Percentiles rank a stretch among this genome's conserved stretches.
Evolutionary conservation across 768 basidiomycete species (phyloP).

Genomic region (Lactarius evosmus): DNA sequence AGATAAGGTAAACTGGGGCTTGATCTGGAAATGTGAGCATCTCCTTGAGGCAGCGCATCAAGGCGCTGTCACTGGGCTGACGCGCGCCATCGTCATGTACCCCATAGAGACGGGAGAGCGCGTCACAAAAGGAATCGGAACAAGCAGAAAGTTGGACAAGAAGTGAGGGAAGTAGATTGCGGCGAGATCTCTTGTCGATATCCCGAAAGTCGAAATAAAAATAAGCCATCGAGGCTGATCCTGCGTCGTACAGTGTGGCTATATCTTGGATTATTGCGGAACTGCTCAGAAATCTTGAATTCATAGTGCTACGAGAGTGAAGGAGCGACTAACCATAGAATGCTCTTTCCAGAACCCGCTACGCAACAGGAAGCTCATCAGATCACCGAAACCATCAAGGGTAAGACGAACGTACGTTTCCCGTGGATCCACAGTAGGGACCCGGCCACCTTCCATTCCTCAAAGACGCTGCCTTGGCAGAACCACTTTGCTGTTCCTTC

Average conservation of each 20-base stretch:
- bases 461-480: no score
- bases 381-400: background rate
- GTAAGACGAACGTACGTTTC: background rate
- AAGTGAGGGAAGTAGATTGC: background rate
- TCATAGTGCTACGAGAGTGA: background rate
- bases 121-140: background rate
- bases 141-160: background rate
- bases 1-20: background rate
- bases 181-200: background rate
- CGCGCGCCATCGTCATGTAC: background rate
- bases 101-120: background rate
- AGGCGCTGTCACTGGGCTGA: background rate
- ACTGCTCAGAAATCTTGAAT: background rate
- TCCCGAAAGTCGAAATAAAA: background rate
- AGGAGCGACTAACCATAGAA: background rate
- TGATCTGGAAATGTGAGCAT: background rate
- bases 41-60: background rate
- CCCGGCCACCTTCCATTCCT: no score
- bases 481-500: no score
- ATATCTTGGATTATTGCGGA: background rate
- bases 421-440: no score
- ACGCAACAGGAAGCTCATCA: background rate
- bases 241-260: background rate
- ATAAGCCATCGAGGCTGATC: background rate
- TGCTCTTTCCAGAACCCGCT: background rate